Percentiles rank a stretch among this genome's conserved stretches.
phyloP scores from a whole-genome alignment of 1,139 yeast species.

The Nakaseomyces kungkrabaensis region DNA sequence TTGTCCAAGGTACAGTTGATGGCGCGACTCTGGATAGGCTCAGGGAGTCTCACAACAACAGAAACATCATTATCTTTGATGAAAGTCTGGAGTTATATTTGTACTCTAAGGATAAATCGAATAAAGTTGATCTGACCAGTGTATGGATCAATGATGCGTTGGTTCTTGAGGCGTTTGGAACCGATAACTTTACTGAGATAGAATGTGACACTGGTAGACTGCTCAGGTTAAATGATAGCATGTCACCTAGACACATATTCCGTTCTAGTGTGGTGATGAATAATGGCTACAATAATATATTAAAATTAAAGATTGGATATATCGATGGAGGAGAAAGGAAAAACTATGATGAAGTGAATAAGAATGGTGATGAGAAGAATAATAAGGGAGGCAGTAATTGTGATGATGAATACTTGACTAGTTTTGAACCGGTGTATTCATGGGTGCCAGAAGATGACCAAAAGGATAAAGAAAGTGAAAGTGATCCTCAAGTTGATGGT shows the following conservation, averaged over 20 bases:
- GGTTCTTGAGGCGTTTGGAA: constrained; percentile 11
- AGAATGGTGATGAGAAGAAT: not conserved
- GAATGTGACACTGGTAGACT: constrained; percentile 4
- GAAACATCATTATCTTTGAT: constrained; percentile 26
- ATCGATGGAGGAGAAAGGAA: not conserved
- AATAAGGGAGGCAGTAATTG: not conserved
- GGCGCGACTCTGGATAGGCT: constrained; percentile 4
- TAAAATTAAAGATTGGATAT: constrained; percentile 15
- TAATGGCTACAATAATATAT: constrained; percentile 25
- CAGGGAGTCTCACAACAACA: constrained; percentile 11
- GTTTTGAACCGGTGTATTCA: constrained; percentile 20
- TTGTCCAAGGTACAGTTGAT: constrained; percentile 5
- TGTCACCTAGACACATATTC: constrained; percentile 17
- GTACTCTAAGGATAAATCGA: constrained; percentile 5
- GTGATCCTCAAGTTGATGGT: not conserved
- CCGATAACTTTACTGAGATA: constrained; percentile 6
- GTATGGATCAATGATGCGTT: constrained; percentile 26
- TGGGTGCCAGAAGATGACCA: constrained; percentile 8
- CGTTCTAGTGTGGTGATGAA: constrained; percentile 27
- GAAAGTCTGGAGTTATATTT: constrained; percentile 19
- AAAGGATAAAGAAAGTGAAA: not conserved
- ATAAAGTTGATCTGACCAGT: constrained; percentile 8
- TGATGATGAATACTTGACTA: constrained; percentile 11
- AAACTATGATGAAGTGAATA: not conserved
- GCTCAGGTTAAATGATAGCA: constrained; percentile 15